Evolutionary conservation across 2,329 filamentous ascomycete species (phyloP).

Genomic region (Cytospora piceae): DNA sequence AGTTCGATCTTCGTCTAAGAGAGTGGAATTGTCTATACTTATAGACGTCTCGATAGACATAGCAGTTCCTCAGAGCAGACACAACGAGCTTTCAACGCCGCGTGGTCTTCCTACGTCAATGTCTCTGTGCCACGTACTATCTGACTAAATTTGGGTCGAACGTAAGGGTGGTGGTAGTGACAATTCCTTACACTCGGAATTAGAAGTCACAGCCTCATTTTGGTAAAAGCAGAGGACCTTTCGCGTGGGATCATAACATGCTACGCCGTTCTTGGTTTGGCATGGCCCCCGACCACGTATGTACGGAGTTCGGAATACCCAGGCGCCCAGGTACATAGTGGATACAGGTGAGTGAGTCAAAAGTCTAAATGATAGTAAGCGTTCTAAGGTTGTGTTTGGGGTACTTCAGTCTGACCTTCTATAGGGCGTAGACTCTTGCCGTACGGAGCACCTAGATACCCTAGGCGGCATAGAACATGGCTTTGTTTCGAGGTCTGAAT

Average conservation of each 20-base stretch:
- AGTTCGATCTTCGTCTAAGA: background rate
- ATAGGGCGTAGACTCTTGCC: background rate
- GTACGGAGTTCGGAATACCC: slow-evolving; percentile 20
- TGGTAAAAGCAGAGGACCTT: background rate
- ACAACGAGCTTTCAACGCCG: background rate
- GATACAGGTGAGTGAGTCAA: background rate
- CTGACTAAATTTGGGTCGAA: background rate
- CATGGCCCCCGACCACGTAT: slow-evolving; percentile 3
- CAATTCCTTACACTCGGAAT: slow-evolving; percentile 1
- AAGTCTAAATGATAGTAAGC: background rate
- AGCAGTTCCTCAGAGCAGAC: background rate
- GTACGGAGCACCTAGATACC: background rate
- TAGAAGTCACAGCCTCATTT: slow-evolving; percentile 14
- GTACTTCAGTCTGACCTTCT: background rate
- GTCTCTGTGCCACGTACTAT: background rate
- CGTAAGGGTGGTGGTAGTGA: slow-evolving; percentile 7
- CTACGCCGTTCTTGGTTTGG: background rate
- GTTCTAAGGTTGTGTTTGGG: background rate
- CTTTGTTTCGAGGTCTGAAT: background rate
- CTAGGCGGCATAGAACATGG: background rate
- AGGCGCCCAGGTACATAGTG: background rate
- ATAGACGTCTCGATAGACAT: slow-evolving; percentile 13
- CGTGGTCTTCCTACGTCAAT: background rate
- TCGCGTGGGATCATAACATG: background rate
- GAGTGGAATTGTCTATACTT: slow-evolving; percentile 14